Evolutionary conservation across 148 eudicot species (phyloP).

Genomic region (Cornus suecica): DNA sequence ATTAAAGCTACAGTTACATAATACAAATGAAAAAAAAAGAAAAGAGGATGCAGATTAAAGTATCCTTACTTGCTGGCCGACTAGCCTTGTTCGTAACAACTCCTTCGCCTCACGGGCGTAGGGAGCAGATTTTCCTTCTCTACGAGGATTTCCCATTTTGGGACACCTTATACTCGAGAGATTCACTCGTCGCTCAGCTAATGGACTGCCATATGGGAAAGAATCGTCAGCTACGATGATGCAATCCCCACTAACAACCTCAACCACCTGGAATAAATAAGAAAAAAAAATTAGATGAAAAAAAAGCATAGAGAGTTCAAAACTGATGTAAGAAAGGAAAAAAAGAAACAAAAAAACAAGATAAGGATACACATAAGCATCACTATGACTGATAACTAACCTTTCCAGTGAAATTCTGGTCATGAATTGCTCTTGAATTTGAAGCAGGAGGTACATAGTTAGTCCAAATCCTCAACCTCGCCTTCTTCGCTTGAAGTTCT

Average conservation of each 20-base stretch:
- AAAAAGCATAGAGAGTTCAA: not conserved
- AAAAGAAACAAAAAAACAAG: constrained; percentile 3
- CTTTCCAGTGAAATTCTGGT: constrained; percentile 94
- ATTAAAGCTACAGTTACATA: constrained; percentile 1
- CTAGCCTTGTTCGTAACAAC: constrained; percentile 70
- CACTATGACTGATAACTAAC: constrained; percentile 29
- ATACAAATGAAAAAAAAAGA: not conserved
- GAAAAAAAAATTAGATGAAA: constrained; percentile 13
- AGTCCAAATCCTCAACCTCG: constrained; percentile 69
- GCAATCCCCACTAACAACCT: constrained; percentile 94
- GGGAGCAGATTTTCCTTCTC: constrained; percentile 55
- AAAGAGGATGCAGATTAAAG: not conserved
- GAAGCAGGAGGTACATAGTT: constrained; percentile 79
- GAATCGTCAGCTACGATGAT: constrained; percentile 91
- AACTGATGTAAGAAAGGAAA: no score
- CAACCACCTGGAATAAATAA: constrained; percentile 78
- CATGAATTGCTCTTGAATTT: constrained; percentile 83
- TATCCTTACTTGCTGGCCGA: constrained; percentile 74
- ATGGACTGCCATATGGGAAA: constrained; percentile 75
- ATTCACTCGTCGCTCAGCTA: constrained; percentile 88
- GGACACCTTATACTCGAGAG: constrained; percentile 93
- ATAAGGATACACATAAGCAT: not conserved
- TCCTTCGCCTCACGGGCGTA: constrained; percentile 95
- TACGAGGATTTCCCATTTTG: constrained; percentile 78
- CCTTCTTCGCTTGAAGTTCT: constrained; percentile 89